These are phyloP conservation scores for Beauveria australis DNA, from an alignment of 2,329 filamentous ascomycete species.

Conservation along the genomic window DNA sequence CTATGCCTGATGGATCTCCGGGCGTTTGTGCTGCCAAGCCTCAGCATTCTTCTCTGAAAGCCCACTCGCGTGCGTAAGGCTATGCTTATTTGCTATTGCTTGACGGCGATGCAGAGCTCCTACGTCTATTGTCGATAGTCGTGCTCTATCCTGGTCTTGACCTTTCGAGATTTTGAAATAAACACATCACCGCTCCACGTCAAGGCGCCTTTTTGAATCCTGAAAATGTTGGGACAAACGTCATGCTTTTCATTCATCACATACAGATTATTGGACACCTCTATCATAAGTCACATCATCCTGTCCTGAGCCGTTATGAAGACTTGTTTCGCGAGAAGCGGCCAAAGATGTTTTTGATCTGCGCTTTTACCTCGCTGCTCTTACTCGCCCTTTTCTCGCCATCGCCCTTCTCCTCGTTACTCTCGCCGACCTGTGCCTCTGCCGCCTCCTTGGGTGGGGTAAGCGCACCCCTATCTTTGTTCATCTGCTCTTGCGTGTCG, in stretches of 20 bases:
- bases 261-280: too few relatives aligned
- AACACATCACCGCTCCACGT: too few relatives aligned
- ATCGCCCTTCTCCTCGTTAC: not conserved
- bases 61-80: constrained; percentile 3
- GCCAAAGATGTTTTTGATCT: constrained; percentile 8
- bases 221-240: too few relatives aligned
- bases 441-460: not conserved
- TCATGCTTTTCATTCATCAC: too few relatives aligned
- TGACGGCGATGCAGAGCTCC: not conserved
- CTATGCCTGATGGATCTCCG: not conserved
- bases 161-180: too few relatives aligned
- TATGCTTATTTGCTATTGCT: not conserved
- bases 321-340: constrained; percentile 9
- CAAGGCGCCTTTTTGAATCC: too few relatives aligned
- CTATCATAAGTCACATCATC: not conserved
- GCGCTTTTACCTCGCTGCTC: constrained; percentile 4
- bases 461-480: constrained; percentile 18
- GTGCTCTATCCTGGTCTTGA: too few relatives aligned
- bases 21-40: not conserved
- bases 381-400: constrained; percentile 3
- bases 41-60: not conserved
- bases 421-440: not conserved
- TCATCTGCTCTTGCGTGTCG: constrained; percentile 29
- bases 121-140: not conserved
- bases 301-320: not conserved